Evolutionary conservation across 2,329 filamentous ascomycete species (phyloP).

Genomic region (Aspergillus carbonarius): DNA sequence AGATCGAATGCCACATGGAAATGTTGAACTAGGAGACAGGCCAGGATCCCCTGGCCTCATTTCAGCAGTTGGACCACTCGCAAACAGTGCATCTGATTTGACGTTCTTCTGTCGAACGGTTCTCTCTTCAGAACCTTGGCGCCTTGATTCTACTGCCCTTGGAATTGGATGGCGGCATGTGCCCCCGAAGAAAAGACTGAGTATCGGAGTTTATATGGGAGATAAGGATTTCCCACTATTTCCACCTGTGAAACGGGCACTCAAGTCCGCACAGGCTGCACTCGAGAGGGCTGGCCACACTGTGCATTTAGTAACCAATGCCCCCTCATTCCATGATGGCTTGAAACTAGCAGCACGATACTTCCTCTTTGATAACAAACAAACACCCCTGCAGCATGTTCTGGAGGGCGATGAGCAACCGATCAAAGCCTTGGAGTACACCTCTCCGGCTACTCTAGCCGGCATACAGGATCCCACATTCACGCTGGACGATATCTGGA

Average conservation of each 20-base stretch:
- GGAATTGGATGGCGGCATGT: constrained; percentile 11
- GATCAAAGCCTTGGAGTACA: background rate
- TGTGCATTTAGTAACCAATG: background rate
- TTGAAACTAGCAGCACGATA: background rate
- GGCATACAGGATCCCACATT: background rate
- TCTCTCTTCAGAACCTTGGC: background rate
- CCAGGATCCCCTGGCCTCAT: constrained; percentile 21
- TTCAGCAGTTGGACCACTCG: constrained; percentile 22
- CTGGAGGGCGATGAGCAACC: background rate
- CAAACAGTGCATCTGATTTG: constrained; percentile 17
- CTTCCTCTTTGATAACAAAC: background rate
- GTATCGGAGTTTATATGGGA: background rate
- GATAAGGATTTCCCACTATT: background rate
- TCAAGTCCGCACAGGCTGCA: background rate
- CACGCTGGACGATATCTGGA: background rate
- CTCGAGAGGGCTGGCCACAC: background rate
- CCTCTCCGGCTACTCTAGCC: background rate
- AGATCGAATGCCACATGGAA: constrained; percentile 32
- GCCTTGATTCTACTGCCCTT: background rate
- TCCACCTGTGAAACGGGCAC: background rate
- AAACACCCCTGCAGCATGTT: background rate
- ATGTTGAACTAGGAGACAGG: constrained; percentile 20
- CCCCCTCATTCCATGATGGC: background rate
- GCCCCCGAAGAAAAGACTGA: background rate
- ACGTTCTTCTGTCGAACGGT: constrained; percentile 10